Evolutionary conservation across 2,329 filamentous ascomycete species (phyloP).

Genomic region (Septoria linicola): DNA sequence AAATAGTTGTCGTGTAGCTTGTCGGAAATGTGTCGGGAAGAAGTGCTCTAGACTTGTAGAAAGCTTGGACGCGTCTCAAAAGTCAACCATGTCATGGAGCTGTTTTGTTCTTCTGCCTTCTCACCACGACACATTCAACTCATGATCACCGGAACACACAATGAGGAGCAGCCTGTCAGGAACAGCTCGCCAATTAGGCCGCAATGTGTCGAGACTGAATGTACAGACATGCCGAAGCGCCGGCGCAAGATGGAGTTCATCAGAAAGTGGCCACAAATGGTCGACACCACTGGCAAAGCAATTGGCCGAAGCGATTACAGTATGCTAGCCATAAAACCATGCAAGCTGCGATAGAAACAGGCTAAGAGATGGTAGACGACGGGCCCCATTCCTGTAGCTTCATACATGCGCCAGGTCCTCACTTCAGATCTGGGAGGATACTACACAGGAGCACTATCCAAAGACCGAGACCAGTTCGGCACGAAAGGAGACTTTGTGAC

Average conservation of each 20-base stretch:
- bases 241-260: conserved; percentile 45
- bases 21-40: conserved; percentile 7
- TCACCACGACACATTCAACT: background rate
- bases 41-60: background rate
- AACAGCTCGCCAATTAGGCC: conserved; percentile 27
- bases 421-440: conserved; percentile 89
- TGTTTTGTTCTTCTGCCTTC: background rate
- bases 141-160: background rate
- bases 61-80: conserved; percentile 5
- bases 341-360: background rate
- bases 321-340: conserved; percentile 42
- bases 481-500: conserved; percentile 92
- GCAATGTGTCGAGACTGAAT: conserved; percentile 14
- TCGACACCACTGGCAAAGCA: conserved; percentile 89
- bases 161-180: conserved; percentile 35
- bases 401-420: conserved; percentile 98
- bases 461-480: conserved; percentile 84
- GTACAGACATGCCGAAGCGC: conserved; percentile 20
- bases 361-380: conserved; percentile 59
- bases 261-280: conserved; percentile 58
- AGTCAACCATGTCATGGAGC: conserved; percentile 13
- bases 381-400: conserved; percentile 84
- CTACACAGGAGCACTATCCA: conserved; percentile 69
- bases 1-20: conserved; percentile 2
- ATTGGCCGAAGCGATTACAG: conserved; percentile 81